Percentiles rank a stretch among this genome's conserved stretches.
Conservation (phyloP, 2,329 filamentous ascomycete genomes). For the Fusarium solani-melongenae region DNA sequence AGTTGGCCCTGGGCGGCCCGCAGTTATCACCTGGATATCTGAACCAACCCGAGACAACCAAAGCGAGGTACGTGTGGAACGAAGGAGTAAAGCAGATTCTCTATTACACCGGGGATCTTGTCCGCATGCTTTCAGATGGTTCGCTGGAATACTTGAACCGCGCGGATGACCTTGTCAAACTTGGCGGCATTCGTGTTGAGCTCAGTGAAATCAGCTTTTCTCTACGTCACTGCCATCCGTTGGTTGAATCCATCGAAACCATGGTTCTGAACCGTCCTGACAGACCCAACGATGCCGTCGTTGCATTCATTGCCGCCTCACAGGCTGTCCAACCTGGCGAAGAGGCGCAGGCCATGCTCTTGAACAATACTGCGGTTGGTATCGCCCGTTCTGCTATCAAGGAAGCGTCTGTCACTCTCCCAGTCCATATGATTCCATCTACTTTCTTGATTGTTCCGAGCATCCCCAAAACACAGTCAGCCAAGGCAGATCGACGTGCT, state of each 20-base stretch:
- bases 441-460: not conserved
- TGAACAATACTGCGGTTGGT: not conserved
- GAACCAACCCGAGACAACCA: conserved; percentile 32
- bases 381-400: conserved; percentile 5
- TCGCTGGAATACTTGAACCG: conserved; percentile 38
- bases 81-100: conserved; percentile 29
- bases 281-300: not conserved
- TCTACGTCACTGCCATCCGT: conserved; percentile 1
- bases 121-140: conserved; percentile 38
- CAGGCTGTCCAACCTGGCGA: not conserved
- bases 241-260: conserved; percentile 6
- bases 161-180: conserved; percentile 39
- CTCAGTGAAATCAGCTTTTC: conserved; percentile 44
- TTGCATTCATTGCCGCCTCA: conserved; percentile 1
- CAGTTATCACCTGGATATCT: conserved; percentile 49
- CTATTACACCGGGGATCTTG: conserved; percentile 51
- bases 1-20: conserved; percentile 70
- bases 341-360: not conserved
- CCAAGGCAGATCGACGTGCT: conserved; percentile 7
- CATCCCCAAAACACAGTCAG: conserved; percentile 8
- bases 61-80: conserved; percentile 28
- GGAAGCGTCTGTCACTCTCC: not conserved
- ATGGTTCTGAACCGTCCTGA: conserved; percentile 4
- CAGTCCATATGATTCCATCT: conserved; percentile 1
- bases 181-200: conserved; percentile 39